A percentile compares a stretch with the other conserved stretches of the same genome.
These are phyloP conservation scores for Ustilaginoidea virens DNA, from an alignment of 2,329 filamentous ascomycete species.

Conservation along the genomic window DNA sequence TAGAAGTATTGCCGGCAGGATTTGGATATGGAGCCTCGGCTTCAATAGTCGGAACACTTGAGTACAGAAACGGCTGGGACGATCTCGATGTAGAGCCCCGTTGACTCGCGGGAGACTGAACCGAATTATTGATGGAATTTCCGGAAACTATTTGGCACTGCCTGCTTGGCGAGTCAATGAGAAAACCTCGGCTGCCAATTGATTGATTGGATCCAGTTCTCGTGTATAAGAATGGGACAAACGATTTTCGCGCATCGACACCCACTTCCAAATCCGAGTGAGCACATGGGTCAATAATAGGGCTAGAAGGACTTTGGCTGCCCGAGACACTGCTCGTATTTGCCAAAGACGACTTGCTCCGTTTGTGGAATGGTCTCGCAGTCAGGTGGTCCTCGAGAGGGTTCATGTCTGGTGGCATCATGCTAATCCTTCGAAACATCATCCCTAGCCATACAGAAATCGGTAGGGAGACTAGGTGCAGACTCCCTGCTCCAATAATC, in stretches of 20 bases:
- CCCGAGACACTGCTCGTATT: conserved; percentile 27
- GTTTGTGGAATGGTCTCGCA: conserved; percentile 54
- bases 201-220: conserved; percentile 47
- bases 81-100: conserved; percentile 26
- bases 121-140: conserved; percentile 27
- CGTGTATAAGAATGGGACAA: conserved; percentile 69
- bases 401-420: conserved; percentile 87
- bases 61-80: conserved; percentile 29
- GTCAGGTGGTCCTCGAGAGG: conserved; percentile 79
- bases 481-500: conserved; percentile 43
- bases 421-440: conserved; percentile 68
- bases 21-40: conserved; percentile 12
- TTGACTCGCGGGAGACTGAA: conserved; percentile 29
- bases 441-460: conserved; percentile 62
- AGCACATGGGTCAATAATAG: conserved; percentile 22
- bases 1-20: conserved; percentile 9
- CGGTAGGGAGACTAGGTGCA: conserved; percentile 56
- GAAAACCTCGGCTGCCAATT: conserved; percentile 40
- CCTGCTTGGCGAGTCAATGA: conserved; percentile 36
- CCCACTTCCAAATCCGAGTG: conserved; percentile 27
- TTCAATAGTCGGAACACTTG: conserved; percentile 32
- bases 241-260: conserved; percentile 32
- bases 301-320: conserved; percentile 45
- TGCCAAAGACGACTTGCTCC: conserved; percentile 47
- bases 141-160: conserved; percentile 35